These are phyloP conservation scores for Cystobasidiopsis lactophilus DNA, from an alignment of 768 basidiomycete genomes.

Conservation along the genomic window DNA sequence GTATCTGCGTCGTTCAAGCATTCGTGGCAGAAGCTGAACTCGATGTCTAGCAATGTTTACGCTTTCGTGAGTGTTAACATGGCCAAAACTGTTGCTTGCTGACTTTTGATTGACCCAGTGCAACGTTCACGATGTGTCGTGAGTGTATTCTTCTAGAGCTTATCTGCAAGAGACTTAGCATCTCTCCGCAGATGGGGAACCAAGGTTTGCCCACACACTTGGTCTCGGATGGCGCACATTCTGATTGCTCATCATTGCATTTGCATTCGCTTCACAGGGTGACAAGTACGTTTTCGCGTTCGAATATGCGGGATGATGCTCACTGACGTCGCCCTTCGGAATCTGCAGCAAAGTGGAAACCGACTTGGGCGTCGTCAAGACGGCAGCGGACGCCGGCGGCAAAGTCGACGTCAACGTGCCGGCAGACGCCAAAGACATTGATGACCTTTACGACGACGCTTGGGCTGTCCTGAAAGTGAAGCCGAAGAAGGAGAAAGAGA, in stretches of 20 bases:
- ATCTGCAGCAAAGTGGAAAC: constrained; percentile 65
- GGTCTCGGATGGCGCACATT: constrained; percentile 3
- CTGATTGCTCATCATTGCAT: not conserved
- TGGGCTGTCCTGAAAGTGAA: constrained; percentile 57
- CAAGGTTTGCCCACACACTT: constrained; percentile 1
- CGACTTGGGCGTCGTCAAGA: constrained; percentile 62
- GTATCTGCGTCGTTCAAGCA: constrained; percentile 53
- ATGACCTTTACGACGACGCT: constrained; percentile 56
- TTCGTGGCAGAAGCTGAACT: constrained; percentile 1
- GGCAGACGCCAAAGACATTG: constrained; percentile 55
- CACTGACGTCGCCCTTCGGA: no score
- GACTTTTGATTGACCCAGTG: not conserved
- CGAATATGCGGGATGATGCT: no score
- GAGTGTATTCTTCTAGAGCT: no score
- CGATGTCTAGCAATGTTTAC: constrained; percentile 11
- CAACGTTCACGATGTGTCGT: constrained; percentile 9
- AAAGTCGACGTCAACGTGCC: constrained; percentile 75
- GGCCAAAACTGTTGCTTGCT: not conserved
- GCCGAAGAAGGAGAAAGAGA: constrained; percentile 46
- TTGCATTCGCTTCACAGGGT: not conserved
- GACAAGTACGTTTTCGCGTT: not conserved
- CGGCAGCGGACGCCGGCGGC: constrained; percentile 31
- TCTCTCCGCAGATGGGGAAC: not conserved
- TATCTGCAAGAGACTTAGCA: not conserved
- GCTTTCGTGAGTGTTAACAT: constrained; percentile 11